Percentiles rank a stretch among this genome's conserved stretches.
Evolutionary conservation across 2,329 filamentous ascomycete species (phyloP).

Genomic region (Corynespora cassiicola): DNA sequence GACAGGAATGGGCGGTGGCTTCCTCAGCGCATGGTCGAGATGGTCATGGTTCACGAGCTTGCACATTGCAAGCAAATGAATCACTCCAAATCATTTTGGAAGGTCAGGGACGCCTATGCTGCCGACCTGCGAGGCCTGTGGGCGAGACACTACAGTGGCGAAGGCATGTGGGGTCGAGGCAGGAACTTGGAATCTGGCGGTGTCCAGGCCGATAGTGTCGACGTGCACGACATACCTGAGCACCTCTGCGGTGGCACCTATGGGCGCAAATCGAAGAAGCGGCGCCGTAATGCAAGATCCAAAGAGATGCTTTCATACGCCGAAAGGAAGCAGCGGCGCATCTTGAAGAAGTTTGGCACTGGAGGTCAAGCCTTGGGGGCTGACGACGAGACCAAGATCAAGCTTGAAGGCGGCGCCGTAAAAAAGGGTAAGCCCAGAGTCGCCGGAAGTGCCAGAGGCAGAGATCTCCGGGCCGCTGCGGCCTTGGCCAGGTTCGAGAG

Average conservation of each 20-base stretch:
- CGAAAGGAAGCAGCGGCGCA: conserved; percentile 74
- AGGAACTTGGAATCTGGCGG: conserved; percentile 61
- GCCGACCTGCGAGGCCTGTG: conserved; percentile 74
- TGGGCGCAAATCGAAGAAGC: conserved; percentile 61
- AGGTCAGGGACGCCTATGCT: conserved; percentile 75
- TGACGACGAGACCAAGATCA: conserved; percentile 69
- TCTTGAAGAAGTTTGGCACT: conserved; percentile 77
- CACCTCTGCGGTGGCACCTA: conserved; percentile 85
- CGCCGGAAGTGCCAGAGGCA: conserved; percentile 74
- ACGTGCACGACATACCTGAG: conserved; percentile 48
- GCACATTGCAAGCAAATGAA: conserved; percentile 94
- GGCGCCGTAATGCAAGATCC: conserved; percentile 49
- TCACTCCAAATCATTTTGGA: conserved; percentile 82
- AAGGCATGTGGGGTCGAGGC: conserved; percentile 83
- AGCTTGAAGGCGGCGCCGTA: conserved; percentile 70
- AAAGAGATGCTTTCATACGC: conserved; percentile 67
- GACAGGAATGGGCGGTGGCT: conserved; percentile 72
- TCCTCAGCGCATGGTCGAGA: conserved; percentile 83
- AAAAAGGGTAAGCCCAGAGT: conserved; percentile 73
- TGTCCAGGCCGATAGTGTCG: conserved; percentile 29
- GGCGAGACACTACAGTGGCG: conserved; percentile 74
- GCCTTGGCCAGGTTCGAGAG: conserved; percentile 75
- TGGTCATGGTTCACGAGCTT: conserved; percentile 95
- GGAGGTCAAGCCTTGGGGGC: conserved; percentile 73
- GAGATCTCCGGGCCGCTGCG: conserved; percentile 78